Base-by-base conservation (phyloP, 148 eudicot species). In the Persicaria tinctoria region DNA sequence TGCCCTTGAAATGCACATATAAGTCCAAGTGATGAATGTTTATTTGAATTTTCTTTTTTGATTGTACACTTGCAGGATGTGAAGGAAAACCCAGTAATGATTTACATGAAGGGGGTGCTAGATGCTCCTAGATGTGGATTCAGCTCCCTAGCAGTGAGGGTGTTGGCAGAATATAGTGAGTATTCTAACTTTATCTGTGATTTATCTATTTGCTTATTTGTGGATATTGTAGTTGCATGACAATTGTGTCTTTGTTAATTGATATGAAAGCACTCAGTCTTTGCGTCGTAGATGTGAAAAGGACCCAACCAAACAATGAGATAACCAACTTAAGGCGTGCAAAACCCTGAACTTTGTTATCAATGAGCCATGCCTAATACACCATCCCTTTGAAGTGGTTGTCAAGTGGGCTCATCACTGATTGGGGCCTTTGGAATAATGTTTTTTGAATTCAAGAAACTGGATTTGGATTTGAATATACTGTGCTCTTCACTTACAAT, bases 31-130 rank as follows among this genome's bases (percentile, higher is more conserved):
- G 1, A 13, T 2, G 17, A 47, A 47, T 50, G 6, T 38, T 71
- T 48, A 71, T 23, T 50, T 46, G 18, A 17, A 12, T 32, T 76
- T 16, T 17, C 2, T 46, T 51, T 60, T 32, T 13, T 38, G 6
- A 53, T 53, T 53, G 38, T 73, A 73, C 11, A 14, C 41, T 45
- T 73, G 72, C 73, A 95, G 99, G 99, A 95, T 89, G 82, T 95
- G 73, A 92, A 90, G 86, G 96, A 89, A 74, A 83, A 95, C 76
- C 91, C 93, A 20, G 90, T 92, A 69, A 90, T 95, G 99, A 75
- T 95, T 62, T 95, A 95, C 80, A 95, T 95, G 89, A 95, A 95
- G 83, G 97, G 97, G 78, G 83, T 85, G 63, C 99, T 97, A 55
- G 92, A 90, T 12, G 78, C 75, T 80, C 99, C 99, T 78, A 87